Evolutionary conservation across 2,329 filamentous ascomycete species (phyloP).

Genomic region (Pseudogymnoascus sp.): DNA sequence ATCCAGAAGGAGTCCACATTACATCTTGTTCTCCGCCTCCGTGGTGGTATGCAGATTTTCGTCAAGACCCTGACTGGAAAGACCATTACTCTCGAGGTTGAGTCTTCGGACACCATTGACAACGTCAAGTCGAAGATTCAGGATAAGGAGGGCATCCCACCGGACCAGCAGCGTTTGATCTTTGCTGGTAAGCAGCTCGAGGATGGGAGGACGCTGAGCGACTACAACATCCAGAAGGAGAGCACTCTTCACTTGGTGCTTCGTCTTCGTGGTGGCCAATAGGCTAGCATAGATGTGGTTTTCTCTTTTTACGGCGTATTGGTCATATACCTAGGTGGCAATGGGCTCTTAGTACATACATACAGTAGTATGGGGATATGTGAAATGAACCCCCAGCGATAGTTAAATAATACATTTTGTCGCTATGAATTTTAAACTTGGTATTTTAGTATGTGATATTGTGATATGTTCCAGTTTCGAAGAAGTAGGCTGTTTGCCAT

Average conservation of each 20-base stretch:
- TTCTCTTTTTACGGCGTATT: constrained; percentile 3
- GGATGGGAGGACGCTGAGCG: constrained; percentile 66
- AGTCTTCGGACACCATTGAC: constrained; percentile 60
- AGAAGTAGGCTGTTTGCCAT: background rate
- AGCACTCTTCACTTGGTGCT: constrained; percentile 63
- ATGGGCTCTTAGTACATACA: constrained; percentile 4
- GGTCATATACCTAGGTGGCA: constrained; percentile 4
- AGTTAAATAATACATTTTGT: background rate
- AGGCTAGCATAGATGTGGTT: background rate
- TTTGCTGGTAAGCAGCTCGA: constrained; percentile 65
- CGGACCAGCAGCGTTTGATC: constrained; percentile 21
- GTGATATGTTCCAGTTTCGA: background rate
- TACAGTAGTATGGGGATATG: background rate
- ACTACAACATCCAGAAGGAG: constrained; percentile 82
- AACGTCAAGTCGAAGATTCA: constrained; percentile 66
- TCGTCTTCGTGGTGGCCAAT: constrained; percentile 54
- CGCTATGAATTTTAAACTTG: background rate
- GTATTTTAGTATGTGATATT: background rate
- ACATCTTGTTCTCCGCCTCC: constrained; percentile 61
- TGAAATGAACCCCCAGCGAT: background rate
- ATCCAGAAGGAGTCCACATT: constrained; percentile 73
- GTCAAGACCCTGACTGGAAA: constrained; percentile 64
- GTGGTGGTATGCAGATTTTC: constrained; percentile 67
- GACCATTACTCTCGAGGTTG: constrained; percentile 61
- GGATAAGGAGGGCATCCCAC: constrained; percentile 63